Evolutionary conservation across 345 rosid species (phyloP), one percentile per base, ranked within the genome.

Genomic region (Conringia planisiliqua): DNA sequence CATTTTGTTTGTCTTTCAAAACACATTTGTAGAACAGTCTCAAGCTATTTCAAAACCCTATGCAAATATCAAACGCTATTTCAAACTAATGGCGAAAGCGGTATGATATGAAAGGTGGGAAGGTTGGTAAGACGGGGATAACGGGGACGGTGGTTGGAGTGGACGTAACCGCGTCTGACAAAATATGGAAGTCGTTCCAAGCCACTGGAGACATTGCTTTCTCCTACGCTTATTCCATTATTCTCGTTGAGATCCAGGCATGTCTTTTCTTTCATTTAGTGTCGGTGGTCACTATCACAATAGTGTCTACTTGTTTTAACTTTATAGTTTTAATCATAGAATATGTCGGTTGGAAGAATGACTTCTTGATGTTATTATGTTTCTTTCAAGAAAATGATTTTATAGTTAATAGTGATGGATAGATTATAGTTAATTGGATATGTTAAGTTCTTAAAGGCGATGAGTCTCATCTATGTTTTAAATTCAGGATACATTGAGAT

Each of bases 131-230:
- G 80, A 90, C 91, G 36, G 62, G 55, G 55, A 5, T 87, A 29
- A 90, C 92, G 0, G 97, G 98, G 1, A 68, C 75, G 6, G 66
- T 67, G 10, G 82, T 87, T 22, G 95, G 93, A 0, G 87, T 86
- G 20, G 95, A 90, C 50, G 91, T 91, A 73, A 66, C 90, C 10
- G 84, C 83, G 29, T 70, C 84, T 3, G 85, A 89, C 63, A 94
- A 94, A 82, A 79, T 94, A n/a, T 91, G 96, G 98, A 85, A 48
- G 33, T 17, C 81, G 12, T 90, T 94, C 77, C 95, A 85, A 70
- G 94, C 98, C 0, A 57, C 90, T 7, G 97, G 98, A 8, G 84
- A 94, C 68, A 83, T 94, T 57, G 96, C 98, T 7, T 94, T 94
- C 77, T 84, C 98, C 16, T 94, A 88, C 52, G 89, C 96, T n/a